Base-by-base conservation (phyloP, 371 early-diverging fungal species). In the Mortierella sp. region DNA sequence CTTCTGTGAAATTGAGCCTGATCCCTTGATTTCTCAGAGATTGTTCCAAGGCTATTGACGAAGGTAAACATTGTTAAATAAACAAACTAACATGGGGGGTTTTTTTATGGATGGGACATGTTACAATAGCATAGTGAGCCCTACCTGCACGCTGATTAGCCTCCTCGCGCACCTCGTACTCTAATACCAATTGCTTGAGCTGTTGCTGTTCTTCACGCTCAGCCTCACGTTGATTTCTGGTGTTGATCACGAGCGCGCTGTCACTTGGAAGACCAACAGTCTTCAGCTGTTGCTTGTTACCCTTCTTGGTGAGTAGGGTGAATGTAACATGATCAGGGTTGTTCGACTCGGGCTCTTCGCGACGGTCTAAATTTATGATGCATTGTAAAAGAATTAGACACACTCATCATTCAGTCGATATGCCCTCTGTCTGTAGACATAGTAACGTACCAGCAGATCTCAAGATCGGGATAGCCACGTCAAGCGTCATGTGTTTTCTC, bases 131-230 rank as follows among this genome's bases (percentile, higher is more conserved):
- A 22, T 45, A 59, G 48, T 33, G 45, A 58, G 16, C 11, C 55
- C 74, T 84, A 86, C 88, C 83, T 81, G 87, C 88, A 43, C 89
- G 85, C 43, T 88, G 87, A 38, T 90, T 89, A 33, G 91, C 90
- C 64, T 89, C 92, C 67, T 95, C 96, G 33, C 95, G 87, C 62
- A 95, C 93, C 77, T 97, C 97, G 65, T 96, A 97, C 71, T 89
- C 93, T 53, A 98, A 87, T 3, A 98, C 98, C 19, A 97, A 84
- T 67, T 93, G 87, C 82, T 98, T 98, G 76, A 98, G 87, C 55
- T 95, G 94, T 75, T 90, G 91, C 67, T 95, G 93, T 83, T 97
- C 98, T 73, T 94, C 94, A 50, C 93, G 89, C 57, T 95, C 96
- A 9, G 94, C 94, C 79, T 95, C 94, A 77, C 95, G 95, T 70